Evolutionary conservation across 2,329 filamentous ascomycete species (phyloP).

Genomic region (Ceratocystis papillata): DNA sequence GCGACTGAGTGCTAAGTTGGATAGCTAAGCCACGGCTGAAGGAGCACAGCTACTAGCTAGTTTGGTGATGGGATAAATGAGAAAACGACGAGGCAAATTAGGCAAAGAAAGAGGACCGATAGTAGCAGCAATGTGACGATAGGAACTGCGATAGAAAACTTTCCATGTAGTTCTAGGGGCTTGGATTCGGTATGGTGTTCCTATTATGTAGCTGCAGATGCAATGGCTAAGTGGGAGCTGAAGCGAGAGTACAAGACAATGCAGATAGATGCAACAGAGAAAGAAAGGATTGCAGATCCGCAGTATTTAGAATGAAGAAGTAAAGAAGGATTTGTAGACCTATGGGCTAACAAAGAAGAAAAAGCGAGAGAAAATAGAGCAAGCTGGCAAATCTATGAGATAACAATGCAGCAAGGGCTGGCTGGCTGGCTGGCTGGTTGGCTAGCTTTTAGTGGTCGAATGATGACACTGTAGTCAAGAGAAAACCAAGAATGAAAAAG

Average conservation of each 20-base stretch:
- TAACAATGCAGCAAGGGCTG: background rate
- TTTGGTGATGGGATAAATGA: background rate
- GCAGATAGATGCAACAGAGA: constrained; percentile 3
- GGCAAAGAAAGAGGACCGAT: background rate
- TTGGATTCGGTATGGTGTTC: background rate
- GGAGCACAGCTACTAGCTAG: background rate
- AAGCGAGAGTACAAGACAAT: constrained; percentile 19
- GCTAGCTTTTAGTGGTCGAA: no score
- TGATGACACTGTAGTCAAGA: no score
- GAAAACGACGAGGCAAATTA: constrained; percentile 6
- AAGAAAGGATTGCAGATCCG: background rate
- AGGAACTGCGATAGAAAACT: no score
- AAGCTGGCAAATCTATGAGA: background rate
- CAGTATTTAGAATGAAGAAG: background rate
- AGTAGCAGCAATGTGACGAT: background rate
- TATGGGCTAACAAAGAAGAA: background rate
- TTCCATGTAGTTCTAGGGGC: no score
- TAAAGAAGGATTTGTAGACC: background rate
- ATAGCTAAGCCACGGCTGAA: constrained; percentile 7
- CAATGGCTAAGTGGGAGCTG: constrained; percentile 17
- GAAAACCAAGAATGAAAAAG: background rate
- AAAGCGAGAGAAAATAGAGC: background rate
- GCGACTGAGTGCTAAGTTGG: background rate
- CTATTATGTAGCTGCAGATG: background rate
- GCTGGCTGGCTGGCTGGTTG: background rate